phyloP scores from a whole-genome alignment of 176 grass and related monocot genomes.

The Tillandsia leiboldiana region DNA sequence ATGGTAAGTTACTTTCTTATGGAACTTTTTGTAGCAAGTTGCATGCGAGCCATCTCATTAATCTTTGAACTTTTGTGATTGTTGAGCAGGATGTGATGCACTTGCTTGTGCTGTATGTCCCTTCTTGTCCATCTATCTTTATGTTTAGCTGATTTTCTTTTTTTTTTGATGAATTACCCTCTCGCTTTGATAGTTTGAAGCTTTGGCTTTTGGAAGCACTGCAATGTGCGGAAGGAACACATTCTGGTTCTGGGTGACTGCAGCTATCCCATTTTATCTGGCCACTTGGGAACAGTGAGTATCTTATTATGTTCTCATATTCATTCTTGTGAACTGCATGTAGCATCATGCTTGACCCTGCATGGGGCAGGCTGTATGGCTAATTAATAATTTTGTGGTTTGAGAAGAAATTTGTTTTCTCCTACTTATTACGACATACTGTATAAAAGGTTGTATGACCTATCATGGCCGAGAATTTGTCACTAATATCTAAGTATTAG shows the following conservation, averaged over 20 bases:
- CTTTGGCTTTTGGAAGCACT: slow-evolving; percentile 89
- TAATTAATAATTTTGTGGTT: too few species aligned
- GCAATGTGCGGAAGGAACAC: slow-evolving; percentile 79
- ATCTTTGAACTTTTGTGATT: slow-evolving; percentile 23
- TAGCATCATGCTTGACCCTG: neutral
- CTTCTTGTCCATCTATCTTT: slow-evolving; percentile 16
- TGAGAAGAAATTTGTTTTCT: too few species aligned
- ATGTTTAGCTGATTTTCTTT: neutral
- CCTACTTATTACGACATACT: too few species aligned
- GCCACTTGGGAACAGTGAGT: slow-evolving; percentile 99
- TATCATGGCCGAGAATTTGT: too few species aligned
- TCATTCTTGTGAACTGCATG: neutral
- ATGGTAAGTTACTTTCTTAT: slow-evolving; percentile 41
- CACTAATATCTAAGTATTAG: too few species aligned
- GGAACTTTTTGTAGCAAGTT: neutral
- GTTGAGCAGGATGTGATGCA: slow-evolving; percentile 86
- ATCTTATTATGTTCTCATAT: slow-evolving; percentile 16
- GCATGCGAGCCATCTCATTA: slow-evolving; percentile 19
- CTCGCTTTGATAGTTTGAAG: slow-evolving; percentile 66
- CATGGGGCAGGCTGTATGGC: too few species aligned
- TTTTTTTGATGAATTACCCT: slow-evolving; percentile 16
- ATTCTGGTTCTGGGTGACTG: slow-evolving; percentile 73
- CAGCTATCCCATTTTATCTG: slow-evolving; percentile 86
- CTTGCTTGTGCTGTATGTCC: slow-evolving; percentile 95
- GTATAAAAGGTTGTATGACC: too few species aligned